Evolutionary conservation across 208 protist species (phyloP).

Genomic region (Vickermania spadyakhi): DNA sequence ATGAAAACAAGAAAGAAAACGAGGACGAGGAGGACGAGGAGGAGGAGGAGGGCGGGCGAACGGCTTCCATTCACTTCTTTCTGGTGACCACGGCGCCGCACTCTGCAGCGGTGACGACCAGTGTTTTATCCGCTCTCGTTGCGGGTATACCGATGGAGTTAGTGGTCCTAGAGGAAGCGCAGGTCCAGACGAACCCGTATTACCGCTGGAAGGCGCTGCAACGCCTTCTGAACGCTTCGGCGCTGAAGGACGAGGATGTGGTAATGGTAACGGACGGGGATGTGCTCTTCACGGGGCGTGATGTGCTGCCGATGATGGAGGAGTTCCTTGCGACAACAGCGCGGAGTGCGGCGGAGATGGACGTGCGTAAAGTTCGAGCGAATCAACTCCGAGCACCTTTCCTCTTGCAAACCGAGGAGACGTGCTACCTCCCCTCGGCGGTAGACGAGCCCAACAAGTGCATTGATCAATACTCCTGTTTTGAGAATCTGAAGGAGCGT

Average conservation of each 20-base stretch:
- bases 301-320: neutral
- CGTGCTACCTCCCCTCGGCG: neutral
- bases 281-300: neutral
- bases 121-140: neutral
- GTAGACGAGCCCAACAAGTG: neutral
- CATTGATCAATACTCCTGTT: neutral
- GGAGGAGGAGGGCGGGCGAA: too few species aligned
- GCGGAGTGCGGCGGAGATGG: neutral
- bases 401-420: neutral
- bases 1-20: too few species aligned
- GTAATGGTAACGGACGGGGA: neutral
- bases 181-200: neutral
- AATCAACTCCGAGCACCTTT: neutral
- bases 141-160: neutral
- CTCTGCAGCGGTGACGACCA: neutral
- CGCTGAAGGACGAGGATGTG: neutral
- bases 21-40: too few species aligned
- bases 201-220: neutral
- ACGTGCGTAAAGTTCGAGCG: neutral
- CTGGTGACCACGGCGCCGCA: neutral
- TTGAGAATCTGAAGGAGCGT: neutral
- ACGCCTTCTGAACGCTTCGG: neutral
- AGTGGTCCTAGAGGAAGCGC: neutral
- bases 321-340: neutral
- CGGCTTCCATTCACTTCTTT: too few species aligned